phyloP scores from a whole-genome alignment of 345 rosid genomes.

The Lepidium sativum region DNA sequence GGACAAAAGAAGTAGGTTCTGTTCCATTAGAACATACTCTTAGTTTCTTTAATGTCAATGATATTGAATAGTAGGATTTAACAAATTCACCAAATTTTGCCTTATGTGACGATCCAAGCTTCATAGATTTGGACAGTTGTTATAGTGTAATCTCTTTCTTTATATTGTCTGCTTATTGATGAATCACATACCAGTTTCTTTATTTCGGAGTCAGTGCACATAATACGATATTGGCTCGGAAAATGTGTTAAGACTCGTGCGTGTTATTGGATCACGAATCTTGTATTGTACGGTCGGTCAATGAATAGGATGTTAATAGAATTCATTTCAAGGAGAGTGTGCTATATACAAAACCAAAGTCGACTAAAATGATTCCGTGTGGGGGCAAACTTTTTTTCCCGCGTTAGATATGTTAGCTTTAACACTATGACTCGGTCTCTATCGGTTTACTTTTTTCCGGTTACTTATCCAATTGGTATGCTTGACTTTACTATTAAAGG shows the following conservation, averaged over 20 bases:
- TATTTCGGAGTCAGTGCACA: neutral
- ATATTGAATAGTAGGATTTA: neutral
- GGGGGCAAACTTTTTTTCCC: constrained; percentile 6
- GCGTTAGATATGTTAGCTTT: constrained; percentile 4
- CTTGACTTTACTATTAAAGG: neutral
- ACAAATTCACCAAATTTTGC: neutral
- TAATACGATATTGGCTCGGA: neutral
- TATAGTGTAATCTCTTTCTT: neutral
- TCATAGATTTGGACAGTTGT: neutral
- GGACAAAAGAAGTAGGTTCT: neutral
- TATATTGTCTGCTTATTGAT: neutral
- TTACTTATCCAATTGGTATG: neutral
- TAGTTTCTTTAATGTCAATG: neutral
- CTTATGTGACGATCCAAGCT: neutral
- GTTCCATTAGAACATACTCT: neutral
- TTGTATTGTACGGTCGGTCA: neutral
- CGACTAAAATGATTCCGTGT: constrained; percentile 5
- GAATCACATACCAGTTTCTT: neutral
- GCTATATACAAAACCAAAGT: neutral
- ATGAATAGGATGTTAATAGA: neutral
- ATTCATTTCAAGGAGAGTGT: neutral
- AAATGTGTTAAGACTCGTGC: neutral
- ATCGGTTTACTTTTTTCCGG: neutral
- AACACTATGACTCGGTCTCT: neutral
- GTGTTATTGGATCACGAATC: neutral